Evolutionary conservation across 805 yeast species (phyloP), one percentile per base, ranked within the genome.

Genomic region (Myxozyma sirexii): DNA sequence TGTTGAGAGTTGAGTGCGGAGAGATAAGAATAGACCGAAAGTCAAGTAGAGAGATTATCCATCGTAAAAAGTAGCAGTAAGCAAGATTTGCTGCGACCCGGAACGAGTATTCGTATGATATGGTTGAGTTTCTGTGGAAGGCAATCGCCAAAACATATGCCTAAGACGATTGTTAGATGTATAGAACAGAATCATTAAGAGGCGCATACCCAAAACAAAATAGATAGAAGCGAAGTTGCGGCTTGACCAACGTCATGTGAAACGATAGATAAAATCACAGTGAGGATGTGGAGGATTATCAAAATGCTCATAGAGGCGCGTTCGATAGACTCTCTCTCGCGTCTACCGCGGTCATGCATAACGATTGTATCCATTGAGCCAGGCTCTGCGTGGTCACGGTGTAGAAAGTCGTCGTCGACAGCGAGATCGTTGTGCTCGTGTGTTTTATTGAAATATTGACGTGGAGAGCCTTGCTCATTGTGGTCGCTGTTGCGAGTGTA

Each of bases 381-480:
- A 19, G 26, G 44, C 23, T 21, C 44, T 12, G 15, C 23, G 35
- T 23, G 43, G 37, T 37, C 21, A 13, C 53, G 38, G 37, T 48
- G 53, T 15, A 48, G 43, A 19, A 35, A 48, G 26, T 48, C 53
- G 23, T 48, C 53, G 53, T 48, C 53, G 13, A 48, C 53, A 35
- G 53, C 53, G 5, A 48, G 27, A 24, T 48, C 44, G 19, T 48
- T 47, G 17, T 10, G 17, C 41, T 47, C 51, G 27, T 47, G 39
- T 29, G 33, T 7, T 29, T 29, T 29, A 29, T 7, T 29, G 10
- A 10, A 29, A 29, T 29, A 10, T 29, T 10, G 6, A 29, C 10
- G 33, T 29, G 10, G 6, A 29, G 33, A 29, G 6, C 6, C 10
- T 6, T 29, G 21, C 2, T 7, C 23, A 21, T 27, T 21, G 17